Evolutionary conservation across 2,329 filamentous ascomycete species (phyloP), one percentile per base, ranked within the genome.

Genomic region (Chaetomiaceae sp.): DNA sequence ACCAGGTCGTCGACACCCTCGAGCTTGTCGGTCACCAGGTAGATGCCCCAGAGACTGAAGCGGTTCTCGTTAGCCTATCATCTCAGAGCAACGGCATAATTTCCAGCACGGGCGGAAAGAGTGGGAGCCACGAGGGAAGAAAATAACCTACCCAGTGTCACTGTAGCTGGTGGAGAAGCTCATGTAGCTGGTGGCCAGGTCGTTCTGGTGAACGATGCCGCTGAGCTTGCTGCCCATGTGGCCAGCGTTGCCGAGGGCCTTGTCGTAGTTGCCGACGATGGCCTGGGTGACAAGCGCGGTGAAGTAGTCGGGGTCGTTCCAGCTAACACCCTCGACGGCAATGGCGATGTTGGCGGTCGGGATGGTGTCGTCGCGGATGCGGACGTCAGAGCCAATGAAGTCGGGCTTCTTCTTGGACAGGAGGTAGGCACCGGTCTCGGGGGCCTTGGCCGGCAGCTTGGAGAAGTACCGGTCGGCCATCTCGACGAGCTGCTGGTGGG

Each of bases 121-220:
- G 8, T 12, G 5, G 14, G 8, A 33, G 8, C 12, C 7, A 4
- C 9, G 3, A 27, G 16, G 13, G 3, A 33, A 5, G 12, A 35
- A 42, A 38, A 37, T 33, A 16, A 21, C 85, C 73, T 82, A 96
- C 90, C 91, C 93, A 70, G 93, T 99, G 73, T 99, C 93, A 68
- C 91, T 97, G 78, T 99, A 99, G 80, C 89, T 96, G 62, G 93
- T 99, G 60, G 91, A 96, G 78, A 99, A 99, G 78, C 89, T 95
- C 95, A 99, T 99, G 82, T 96, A 99, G 83, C 91, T 96, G 79
- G 96, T 99, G 73, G 93, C 93, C 57, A 99, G 82, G 71, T 91
- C 86, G 76, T 97, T 83, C 75, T 95, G 85, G 80, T 95, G 88
- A 62, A 99, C 86, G 66, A 93, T 89, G 60, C 86, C 85, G 78